Base-by-base conservation (phyloP, 768 basidiomycete genomes). In the Mycena alexandri region DNA sequence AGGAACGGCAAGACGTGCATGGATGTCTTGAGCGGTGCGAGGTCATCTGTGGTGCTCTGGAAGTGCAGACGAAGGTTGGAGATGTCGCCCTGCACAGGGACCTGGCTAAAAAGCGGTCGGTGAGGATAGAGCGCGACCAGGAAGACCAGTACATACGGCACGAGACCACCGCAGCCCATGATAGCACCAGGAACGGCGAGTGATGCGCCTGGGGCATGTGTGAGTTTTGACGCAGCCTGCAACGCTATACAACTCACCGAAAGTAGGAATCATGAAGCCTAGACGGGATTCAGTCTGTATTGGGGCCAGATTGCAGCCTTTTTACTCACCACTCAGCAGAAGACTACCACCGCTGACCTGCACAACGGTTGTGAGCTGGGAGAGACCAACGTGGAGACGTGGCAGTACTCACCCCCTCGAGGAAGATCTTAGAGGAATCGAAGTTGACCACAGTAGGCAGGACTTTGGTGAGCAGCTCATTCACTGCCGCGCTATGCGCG, bases 401-500 rank as follows among this genome's bases (percentile, higher is more conserved):
- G 41, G 12, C 10, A 29, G 24, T 34, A 21, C 63, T n/a, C 56
- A 77, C 62, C 25, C 76, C 75, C 54, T 75, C 76, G 65, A 77
- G 69, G 69, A 75, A 74, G 48, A 77, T 70, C 59, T 74, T 60
- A 14, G 68, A 61, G 43, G 67, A 38, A 41, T 77, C 75, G 53
- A 76, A 76, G 51, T 74, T 77, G 42, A 77, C 75, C 41, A 75
- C 62, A 41, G 70, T 72, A 0, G 75, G 75, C 14, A 74, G 51
- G 19, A 71, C 71, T 70, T 73, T 76, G n/a, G 72, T 74, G 46
- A 75, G 54, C 43, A 75, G 71, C 42, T 74, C 63, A 60, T 76
- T 76, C 43, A 76, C 75, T 3, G 75, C 75, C 36, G 74, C 74
- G 47, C 76, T 77, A 29, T 75, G 76, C 4, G 75, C 75, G 17